Evolutionary conservation across 352 stramenopile genomes (phyloP), one percentile per base, ranked within the genome.

Genomic region (Pythium aristosporum): DNA sequence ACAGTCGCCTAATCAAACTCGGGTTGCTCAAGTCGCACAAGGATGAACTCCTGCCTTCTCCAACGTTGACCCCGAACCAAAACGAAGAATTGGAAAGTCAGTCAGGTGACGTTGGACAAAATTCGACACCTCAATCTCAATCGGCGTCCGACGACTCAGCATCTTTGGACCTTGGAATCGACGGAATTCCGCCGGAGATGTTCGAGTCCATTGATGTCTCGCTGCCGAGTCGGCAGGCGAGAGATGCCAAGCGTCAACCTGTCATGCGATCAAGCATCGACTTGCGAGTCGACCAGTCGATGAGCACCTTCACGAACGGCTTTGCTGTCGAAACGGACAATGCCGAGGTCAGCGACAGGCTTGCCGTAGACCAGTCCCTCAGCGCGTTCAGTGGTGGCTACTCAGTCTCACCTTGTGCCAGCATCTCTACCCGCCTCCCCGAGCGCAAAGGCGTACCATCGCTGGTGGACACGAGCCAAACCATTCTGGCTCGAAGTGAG

Each of bases 1-100:
- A 92, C 63, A 78, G 63, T 2, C 80, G 75, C 28, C 57, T 94
- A 11, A 79, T 71, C 28, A 79, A 89, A 49, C 55, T 94, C 5
- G 85, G 85, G 1, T 41, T 94, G 25, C 57, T 92, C 2, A 62
- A 63, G 18, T 65, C 50, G 5, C 50, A 60, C 58, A 77, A 69
- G 58, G 42, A 52, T 5, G 30, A 39, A 43, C 61, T 43, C 37
- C 8, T 36, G 12, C 34, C 57, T 28, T 53, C 36, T 12, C 44
- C 56, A 16, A 44, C 61, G 1, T 49, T 36, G 11, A 30, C 42
- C 15, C 43, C 16, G 7, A 21, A 25, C 34, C 18, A 23, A 15
- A 41, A 42, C n/a, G 20, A 15, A n/a, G 36, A 52, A 37, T 18
- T 11, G 36, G 36, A 10, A n/a, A 42, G 59, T 34, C 46, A 28